A percentile compares a stretch with the other conserved stretches of the same genome.
Conservation (phyloP, 495 filamentous ascomycete species). For the Cenococcum geophilum region DNA sequence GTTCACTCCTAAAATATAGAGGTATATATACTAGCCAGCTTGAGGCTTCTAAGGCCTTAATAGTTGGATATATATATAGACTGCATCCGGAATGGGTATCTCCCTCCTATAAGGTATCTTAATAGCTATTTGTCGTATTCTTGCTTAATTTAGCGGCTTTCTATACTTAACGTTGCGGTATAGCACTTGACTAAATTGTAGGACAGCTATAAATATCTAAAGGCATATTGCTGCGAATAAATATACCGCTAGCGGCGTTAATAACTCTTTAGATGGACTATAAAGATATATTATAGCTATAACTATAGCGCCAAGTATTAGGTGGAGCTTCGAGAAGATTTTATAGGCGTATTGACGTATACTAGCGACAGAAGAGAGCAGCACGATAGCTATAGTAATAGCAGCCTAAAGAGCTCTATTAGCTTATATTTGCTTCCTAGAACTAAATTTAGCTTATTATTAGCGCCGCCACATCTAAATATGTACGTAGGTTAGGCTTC, state of each 20-base stretch:
- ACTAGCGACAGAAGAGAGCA: not conserved
- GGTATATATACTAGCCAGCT: not conserved
- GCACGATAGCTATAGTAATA: not conserved
- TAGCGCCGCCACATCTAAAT: not conserved
- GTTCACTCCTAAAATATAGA: not conserved
- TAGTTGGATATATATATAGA: not conserved
- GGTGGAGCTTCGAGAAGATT: slow-evolving; percentile 5
- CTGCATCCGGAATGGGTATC: not conserved
- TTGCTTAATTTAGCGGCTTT: not conserved
- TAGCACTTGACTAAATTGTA: not conserved
- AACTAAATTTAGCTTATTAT: not conserved
- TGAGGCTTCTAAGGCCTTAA: not conserved
- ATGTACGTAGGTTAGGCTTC: not conserved
- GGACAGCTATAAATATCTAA: not conserved
- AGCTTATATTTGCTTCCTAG: not conserved
- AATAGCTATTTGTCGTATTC: not conserved
- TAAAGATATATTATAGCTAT: not conserved
- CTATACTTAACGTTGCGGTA: not conserved
- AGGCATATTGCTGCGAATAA: not conserved
- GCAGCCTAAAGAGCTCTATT: not conserved
- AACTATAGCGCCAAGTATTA: not conserved
- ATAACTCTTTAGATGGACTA: not conserved
- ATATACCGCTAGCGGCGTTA: not conserved
- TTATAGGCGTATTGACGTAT: slow-evolving; percentile 1
- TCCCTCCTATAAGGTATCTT: not conserved